Conservation (phyloP, 306 rosid species). For the Clitoria ternatea region DNA sequence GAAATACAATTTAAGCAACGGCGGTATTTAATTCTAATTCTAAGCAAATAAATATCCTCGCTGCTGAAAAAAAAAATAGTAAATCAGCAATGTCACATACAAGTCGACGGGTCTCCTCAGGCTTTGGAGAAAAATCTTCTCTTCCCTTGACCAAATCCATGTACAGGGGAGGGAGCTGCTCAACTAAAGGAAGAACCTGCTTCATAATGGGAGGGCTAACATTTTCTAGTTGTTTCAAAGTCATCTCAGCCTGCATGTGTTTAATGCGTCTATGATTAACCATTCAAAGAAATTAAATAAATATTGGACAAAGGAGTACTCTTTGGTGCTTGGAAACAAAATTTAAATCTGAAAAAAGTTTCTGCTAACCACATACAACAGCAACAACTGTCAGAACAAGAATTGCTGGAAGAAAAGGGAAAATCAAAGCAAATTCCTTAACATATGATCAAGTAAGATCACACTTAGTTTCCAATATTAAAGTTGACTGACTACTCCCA, state of each 20-base stretch:
- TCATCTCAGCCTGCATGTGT: slow-evolving; percentile 88
- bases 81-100: slow-evolving; percentile 45
- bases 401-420: neutral
- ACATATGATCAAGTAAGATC: slow-evolving; percentile 1
- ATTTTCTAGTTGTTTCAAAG: slow-evolving; percentile 71
- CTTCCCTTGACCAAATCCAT: slow-evolving; percentile 86
- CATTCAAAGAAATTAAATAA: slow-evolving; percentile 21
- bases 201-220: slow-evolving; percentile 94
- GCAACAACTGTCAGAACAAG: slow-evolving; percentile 10
- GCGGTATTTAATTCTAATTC: neutral
- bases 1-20: neutral
- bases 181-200: slow-evolving; percentile 95
- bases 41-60: slow-evolving; percentile 15
- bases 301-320: neutral
- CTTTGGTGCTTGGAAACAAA: neutral
- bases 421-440: neutral
- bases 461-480: neutral
- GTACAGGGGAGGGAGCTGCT: slow-evolving; percentile 95
- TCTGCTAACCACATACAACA: neutral
- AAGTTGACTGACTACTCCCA: neutral
- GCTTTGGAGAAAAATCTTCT: slow-evolving; percentile 84
- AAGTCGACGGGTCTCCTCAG: slow-evolving; percentile 83
- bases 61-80: slow-evolving; percentile 5
- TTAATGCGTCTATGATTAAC: slow-evolving; percentile 25
- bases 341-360: neutral